Conservation (phyloP, 495 filamentous ascomycete genomes). For the Rhypophila decipiens region DNA sequence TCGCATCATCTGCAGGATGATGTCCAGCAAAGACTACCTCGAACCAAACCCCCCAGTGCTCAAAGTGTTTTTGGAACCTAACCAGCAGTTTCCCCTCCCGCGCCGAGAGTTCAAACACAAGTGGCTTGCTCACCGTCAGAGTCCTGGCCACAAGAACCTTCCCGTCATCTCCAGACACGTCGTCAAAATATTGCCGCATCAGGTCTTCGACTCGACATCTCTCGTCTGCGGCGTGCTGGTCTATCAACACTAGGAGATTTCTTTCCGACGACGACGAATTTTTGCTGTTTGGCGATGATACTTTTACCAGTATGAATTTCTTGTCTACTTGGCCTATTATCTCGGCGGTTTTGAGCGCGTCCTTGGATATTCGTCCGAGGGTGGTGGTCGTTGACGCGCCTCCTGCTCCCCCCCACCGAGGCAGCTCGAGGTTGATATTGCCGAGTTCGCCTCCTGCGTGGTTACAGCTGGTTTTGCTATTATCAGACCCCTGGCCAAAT, state of each 20-base stretch:
- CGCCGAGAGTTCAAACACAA: conserved; percentile 54
- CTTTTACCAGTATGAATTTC: conserved; percentile 78
- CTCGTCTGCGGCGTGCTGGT: conserved; percentile 95
- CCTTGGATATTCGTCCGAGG: conserved; percentile 64
- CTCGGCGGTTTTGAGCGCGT: conserved; percentile 52
- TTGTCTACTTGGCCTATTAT: conserved; percentile 79
- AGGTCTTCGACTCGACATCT: conserved; percentile 73
- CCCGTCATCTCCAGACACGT: background rate
- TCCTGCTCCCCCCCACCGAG: background rate
- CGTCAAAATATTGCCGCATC: conserved; percentile 33
- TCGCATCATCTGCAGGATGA: background rate
- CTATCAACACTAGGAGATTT: conserved; percentile 63
- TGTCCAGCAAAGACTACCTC: conserved; percentile 15
- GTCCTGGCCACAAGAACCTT: conserved; percentile 11
- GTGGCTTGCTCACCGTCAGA: conserved; percentile 39
- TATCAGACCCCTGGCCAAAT: background rate
- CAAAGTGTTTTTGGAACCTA: conserved; percentile 50
- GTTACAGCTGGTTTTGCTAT: background rate
- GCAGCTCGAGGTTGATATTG: background rate
- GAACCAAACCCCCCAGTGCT: conserved; percentile 67
- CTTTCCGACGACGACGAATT: background rate
- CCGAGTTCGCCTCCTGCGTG: background rate
- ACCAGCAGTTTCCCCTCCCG: conserved; percentile 54
- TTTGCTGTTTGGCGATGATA: conserved; percentile 24
- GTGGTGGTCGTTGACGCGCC: conserved; percentile 26